phyloP scores from a whole-genome alignment of 2,329 filamentous ascomycete genomes.

The Trichoderma semiorbis region DNA sequence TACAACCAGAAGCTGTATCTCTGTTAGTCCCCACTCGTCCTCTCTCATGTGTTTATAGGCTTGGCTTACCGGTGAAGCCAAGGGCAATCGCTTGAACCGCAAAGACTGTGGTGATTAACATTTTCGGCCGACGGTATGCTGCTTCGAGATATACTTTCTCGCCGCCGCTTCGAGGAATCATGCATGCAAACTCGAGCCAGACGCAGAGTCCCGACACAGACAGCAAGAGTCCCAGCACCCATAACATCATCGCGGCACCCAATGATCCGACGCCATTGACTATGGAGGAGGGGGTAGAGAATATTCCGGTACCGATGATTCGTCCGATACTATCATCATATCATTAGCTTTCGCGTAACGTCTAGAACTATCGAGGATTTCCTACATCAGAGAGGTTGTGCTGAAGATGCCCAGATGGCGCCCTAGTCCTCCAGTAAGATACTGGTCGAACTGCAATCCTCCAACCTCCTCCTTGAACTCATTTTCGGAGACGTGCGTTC shows the following conservation, averaged over 20 bases:
- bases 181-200: conserved; percentile 22
- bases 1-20: conserved; percentile 19
- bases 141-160: conserved; percentile 23
- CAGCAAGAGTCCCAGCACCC: conserved; percentile 23
- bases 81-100: conserved; percentile 21
- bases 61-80: conserved; percentile 19
- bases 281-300: conserved; percentile 24
- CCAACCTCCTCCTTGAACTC: conserved; percentile 21
- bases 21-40: not conserved
- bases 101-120: conserved; percentile 21
- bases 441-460: conserved; percentile 22
- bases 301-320: conserved; percentile 26
- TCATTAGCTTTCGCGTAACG: not conserved
- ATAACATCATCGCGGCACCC: conserved; percentile 22
- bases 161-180: conserved; percentile 22
- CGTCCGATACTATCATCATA: conserved; percentile 20
- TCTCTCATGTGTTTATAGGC: not conserved
- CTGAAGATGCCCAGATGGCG: conserved; percentile 24
- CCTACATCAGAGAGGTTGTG: conserved; percentile 24
- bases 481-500: not conserved
- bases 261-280: conserved; percentile 23
- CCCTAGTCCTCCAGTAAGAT: conserved; percentile 23
- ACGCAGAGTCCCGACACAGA: conserved; percentile 17
- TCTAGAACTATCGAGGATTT: not conserved
- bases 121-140: conserved; percentile 20